Evolutionary conservation across 2,329 filamentous ascomycete species (phyloP).

Genomic region (Claviceps humidiphila): DNA sequence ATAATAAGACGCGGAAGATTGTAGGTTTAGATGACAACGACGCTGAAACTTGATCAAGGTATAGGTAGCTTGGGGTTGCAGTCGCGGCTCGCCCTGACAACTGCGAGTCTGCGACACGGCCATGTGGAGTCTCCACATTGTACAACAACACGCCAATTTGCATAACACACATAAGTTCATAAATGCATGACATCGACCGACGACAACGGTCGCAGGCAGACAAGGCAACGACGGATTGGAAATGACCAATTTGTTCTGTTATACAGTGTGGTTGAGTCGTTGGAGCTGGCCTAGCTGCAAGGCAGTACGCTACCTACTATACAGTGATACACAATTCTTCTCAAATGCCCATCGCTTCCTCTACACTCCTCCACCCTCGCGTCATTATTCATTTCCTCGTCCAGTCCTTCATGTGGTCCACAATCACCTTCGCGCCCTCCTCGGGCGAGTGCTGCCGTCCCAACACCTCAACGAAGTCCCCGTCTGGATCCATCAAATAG

Average conservation of each 20-base stretch:
- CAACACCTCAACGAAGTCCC: constrained; percentile 94
- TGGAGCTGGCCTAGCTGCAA: neutral
- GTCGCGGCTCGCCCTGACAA: too few relatives aligned
- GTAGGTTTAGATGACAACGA: too few relatives aligned
- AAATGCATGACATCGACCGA: too few relatives aligned
- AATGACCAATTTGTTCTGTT: neutral
- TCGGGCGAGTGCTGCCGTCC: constrained; percentile 88
- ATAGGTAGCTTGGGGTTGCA: too few relatives aligned
- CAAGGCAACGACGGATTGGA: too few relatives aligned
- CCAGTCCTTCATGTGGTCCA: constrained; percentile 66
- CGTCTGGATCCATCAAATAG: constrained; percentile 97
- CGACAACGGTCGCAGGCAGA: neutral
- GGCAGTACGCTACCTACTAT: neutral
- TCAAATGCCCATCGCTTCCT: neutral
- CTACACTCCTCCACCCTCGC: neutral
- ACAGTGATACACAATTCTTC: neutral
- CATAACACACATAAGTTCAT: too few relatives aligned
- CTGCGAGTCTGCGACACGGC: too few relatives aligned
- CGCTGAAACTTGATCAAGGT: too few relatives aligned
- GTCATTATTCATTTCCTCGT: constrained; percentile 3
- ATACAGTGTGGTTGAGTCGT: neutral
- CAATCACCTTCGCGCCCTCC: constrained; percentile 69
- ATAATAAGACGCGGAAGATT: too few relatives aligned
- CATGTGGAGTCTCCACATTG: too few relatives aligned
- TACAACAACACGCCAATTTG: too few relatives aligned